phyloP scores from a whole-genome alignment of 768 basidiomycete genomes.

The Calocybe indica region DNA sequence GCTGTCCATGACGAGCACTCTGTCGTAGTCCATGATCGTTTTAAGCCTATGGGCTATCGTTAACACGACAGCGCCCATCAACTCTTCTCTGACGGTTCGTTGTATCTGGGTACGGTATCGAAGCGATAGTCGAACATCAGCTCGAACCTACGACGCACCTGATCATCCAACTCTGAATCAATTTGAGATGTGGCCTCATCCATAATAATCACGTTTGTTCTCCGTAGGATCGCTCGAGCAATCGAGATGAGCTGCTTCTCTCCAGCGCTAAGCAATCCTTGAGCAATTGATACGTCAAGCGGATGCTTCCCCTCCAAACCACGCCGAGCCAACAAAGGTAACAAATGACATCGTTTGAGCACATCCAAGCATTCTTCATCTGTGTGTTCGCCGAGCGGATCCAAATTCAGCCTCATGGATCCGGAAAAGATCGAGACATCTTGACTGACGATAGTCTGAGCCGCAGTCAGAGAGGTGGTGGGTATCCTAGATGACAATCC shows the following conservation, averaged over 20 bases:
- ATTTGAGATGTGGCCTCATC: slow-evolving; percentile 80
- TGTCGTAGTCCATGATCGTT: slow-evolving; percentile 73
- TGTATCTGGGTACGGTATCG: slow-evolving; percentile 44
- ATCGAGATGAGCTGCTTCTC: slow-evolving; percentile 73
- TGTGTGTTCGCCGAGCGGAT: slow-evolving; percentile 56
- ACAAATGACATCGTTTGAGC: slow-evolving; percentile 59
- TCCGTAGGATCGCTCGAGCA: slow-evolving; percentile 60
- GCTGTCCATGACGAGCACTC: slow-evolving; percentile 66
- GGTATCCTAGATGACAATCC: neutral
- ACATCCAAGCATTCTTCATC: slow-evolving; percentile 61
- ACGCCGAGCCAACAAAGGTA: slow-evolving; percentile 33
- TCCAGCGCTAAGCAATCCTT: slow-evolving; percentile 67
- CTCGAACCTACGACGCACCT: slow-evolving; percentile 28
- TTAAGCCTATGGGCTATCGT: slow-evolving; percentile 80
- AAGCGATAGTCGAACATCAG: neutral
- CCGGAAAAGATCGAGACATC: slow-evolving; percentile 74
- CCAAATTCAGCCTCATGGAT: slow-evolving; percentile 66
- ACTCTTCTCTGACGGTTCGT: slow-evolving; percentile 66
- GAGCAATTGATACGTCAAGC: slow-evolving; percentile 60
- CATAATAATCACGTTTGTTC: slow-evolving; percentile 64
- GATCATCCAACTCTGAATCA: slow-evolving; percentile 63
- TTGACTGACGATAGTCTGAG: slow-evolving; percentile 67
- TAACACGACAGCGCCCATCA: slow-evolving; percentile 65
- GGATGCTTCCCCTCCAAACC: slow-evolving; percentile 24
- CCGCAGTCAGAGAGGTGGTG: neutral